Evolutionary conservation across 495 filamentous ascomycete genomes (phyloP).

Genomic region (Penicillium lividum): DNA sequence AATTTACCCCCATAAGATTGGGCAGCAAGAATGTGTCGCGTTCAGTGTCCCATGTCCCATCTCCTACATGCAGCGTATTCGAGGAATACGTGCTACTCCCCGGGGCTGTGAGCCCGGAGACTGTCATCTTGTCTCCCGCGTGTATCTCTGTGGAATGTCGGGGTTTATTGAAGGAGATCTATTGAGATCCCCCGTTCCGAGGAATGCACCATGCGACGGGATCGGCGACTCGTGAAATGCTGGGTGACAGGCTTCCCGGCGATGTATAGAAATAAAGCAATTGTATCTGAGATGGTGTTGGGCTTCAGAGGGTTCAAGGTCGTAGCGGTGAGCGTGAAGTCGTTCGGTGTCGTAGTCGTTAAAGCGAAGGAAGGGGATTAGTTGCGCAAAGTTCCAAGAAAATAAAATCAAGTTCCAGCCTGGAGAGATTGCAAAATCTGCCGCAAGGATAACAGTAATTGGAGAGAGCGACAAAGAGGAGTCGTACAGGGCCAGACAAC

Average conservation of each 20-base stretch:
- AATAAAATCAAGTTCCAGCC: constrained; percentile 1
- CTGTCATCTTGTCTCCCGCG: constrained; percentile 36
- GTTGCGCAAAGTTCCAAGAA: not conserved
- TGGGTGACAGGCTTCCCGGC: constrained; percentile 12
- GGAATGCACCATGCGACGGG: constrained; percentile 51
- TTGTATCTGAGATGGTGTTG: not conserved
- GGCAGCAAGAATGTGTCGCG: constrained; percentile 87
- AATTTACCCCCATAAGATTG: constrained; percentile 83
- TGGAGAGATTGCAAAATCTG: constrained; percentile 13
- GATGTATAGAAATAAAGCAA: not conserved
- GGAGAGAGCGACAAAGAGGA: constrained; percentile 13
- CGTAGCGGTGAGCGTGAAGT: constrained; percentile 13
- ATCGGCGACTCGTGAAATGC: constrained; percentile 17
- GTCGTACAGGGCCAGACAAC: constrained; percentile 24
- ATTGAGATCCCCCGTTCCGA: constrained; percentile 47
- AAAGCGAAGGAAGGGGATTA: not conserved
- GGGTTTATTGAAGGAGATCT: constrained; percentile 47
- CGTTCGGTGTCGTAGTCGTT: constrained; percentile 1
- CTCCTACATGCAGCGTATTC: constrained; percentile 80
- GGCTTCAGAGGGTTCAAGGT: not conserved
- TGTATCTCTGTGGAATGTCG: constrained; percentile 35
- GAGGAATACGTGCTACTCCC: constrained; percentile 84
- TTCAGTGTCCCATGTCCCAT: constrained; percentile 86
- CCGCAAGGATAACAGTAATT: not conserved
- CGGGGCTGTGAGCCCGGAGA: constrained; percentile 63